Conservation (phyloP, 2,329 filamentous ascomycete species). For the Hortaea sp. region DNA sequence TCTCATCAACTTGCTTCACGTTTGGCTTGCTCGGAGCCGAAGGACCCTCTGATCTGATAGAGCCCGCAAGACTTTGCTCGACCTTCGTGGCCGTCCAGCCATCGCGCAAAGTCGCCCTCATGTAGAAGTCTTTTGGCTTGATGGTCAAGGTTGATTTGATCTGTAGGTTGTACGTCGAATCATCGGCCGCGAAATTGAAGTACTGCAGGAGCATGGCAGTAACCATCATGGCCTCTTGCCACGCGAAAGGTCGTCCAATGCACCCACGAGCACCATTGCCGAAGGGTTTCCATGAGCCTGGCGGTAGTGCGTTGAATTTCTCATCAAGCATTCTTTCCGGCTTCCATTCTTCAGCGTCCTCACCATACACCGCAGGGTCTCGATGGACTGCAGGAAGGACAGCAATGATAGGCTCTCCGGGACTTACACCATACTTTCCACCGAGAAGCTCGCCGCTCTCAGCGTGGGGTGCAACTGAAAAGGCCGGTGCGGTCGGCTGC, state of each 20-base stretch:
- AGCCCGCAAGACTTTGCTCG: constrained; percentile 1
- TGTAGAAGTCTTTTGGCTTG: constrained; percentile 54
- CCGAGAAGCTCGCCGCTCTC: constrained; percentile 40
- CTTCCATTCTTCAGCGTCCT: constrained; percentile 54
- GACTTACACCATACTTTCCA: constrained; percentile 51
- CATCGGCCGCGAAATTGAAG: constrained; percentile 55
- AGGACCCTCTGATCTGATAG: neutral
- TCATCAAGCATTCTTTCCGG: constrained; percentile 66
- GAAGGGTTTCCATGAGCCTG: constrained; percentile 45
- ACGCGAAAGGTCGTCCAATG: constrained; percentile 61
- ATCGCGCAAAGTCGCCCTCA: constrained; percentile 46
- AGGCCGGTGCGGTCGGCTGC: constrained; percentile 49
- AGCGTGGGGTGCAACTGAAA: constrained; percentile 44
- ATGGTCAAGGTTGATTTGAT: constrained; percentile 50
- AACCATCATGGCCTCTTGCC: constrained; percentile 59
- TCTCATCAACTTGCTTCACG: neutral
- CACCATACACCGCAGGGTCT: constrained; percentile 55
- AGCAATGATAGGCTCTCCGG: constrained; percentile 40
- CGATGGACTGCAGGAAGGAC: constrained; percentile 47
- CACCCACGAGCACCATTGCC: constrained; percentile 62
- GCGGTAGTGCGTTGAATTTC: constrained; percentile 43
- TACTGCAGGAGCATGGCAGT: constrained; percentile 58
- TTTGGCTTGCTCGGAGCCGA: neutral
- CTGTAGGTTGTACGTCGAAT: constrained; percentile 50
- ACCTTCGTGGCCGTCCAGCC: constrained; percentile 3